These are phyloP conservation scores for Pichia heedii DNA, from an alignment of 805 yeast species.

Conservation along the genomic window DNA sequence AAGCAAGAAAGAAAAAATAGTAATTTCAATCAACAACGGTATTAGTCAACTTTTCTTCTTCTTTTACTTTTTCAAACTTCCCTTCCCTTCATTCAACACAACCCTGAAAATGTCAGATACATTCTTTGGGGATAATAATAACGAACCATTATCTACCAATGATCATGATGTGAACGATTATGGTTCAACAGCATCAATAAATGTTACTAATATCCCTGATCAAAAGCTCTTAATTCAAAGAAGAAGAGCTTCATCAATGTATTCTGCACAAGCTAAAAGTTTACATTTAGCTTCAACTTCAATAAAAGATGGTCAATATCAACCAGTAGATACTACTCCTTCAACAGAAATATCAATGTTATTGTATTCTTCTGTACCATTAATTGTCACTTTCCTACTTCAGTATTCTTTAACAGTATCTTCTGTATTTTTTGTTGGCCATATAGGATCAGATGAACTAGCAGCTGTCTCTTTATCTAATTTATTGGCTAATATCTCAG, in stretches of 20 bases:
- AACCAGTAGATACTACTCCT: constrained; percentile 34
- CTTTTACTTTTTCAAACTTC: too few relatives aligned
- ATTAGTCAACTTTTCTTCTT: too few relatives aligned
- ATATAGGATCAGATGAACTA: constrained; percentile 46
- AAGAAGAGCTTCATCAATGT: constrained; percentile 21
- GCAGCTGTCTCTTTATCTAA: constrained; percentile 54
- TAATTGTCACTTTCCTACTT: constrained; percentile 44
- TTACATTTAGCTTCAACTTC: constrained; percentile 15
- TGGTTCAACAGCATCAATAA: not conserved
- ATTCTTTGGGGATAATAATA: not conserved
- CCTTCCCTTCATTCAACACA: too few relatives aligned
- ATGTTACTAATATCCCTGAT: constrained; percentile 6
- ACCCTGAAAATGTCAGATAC: not conserved
- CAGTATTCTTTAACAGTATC: constrained; percentile 47
- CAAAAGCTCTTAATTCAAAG: constrained; percentile 18
- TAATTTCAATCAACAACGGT: too few relatives aligned
- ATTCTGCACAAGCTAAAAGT: constrained; percentile 9
- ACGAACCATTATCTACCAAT: not conserved
- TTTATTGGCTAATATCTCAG: constrained; percentile 47
- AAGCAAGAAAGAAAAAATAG: too few relatives aligned
- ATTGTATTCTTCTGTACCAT: constrained; percentile 37
- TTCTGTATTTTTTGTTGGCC: constrained; percentile 50
- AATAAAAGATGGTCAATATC: constrained; percentile 17
- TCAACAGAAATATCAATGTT: constrained; percentile 32
- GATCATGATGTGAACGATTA: not conserved